These are phyloP conservation scores for Saccharomyces pastorianus DNA, from an alignment of 1,139 yeast genomes.

Conservation along the genomic window DNA sequence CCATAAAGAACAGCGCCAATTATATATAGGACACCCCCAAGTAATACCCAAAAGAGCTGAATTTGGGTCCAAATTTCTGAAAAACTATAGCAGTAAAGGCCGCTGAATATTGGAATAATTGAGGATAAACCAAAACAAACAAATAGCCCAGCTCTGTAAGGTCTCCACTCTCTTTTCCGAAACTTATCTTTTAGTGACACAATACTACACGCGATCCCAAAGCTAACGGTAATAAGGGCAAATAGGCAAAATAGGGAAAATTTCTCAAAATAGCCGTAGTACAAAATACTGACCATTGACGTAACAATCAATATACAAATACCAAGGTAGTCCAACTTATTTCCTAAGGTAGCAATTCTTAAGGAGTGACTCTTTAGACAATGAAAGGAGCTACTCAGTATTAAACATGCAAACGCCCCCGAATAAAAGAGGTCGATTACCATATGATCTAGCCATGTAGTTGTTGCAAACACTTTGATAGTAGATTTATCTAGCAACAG, in stretches of 20 bases:
- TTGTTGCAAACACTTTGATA: slow-evolving; percentile 39
- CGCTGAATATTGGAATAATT: slow-evolving; percentile 55
- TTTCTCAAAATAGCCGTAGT: slow-evolving; percentile 57
- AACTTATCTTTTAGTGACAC: slow-evolving; percentile 62
- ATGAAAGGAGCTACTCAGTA: slow-evolving; percentile 71
- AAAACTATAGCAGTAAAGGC: slow-evolving; percentile 39
- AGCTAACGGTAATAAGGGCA: slow-evolving; percentile 40
- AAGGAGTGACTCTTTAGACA: slow-evolving; percentile 69
- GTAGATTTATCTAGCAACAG: slow-evolving; percentile 25
- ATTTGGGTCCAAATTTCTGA: slow-evolving; percentile 43
- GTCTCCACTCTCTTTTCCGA: slow-evolving; percentile 61
- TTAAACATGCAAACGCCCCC: slow-evolving; percentile 54
- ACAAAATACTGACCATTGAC: slow-evolving; percentile 63
- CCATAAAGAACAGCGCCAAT: slow-evolving; percentile 78
- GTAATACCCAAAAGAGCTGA: slow-evolving; percentile 51
- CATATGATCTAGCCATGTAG: slow-evolving; percentile 38
- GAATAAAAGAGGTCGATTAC: slow-evolving; percentile 39
- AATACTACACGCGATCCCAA: slow-evolving; percentile 57
- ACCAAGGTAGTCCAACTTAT: slow-evolving; percentile 80
- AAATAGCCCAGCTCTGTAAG: slow-evolving; percentile 71
- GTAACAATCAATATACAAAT: slow-evolving; percentile 69
- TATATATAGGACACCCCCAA: slow-evolving; percentile 69
- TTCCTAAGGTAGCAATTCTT: slow-evolving; percentile 54
- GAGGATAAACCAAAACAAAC: slow-evolving; percentile 77
- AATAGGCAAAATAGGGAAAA: slow-evolving; percentile 39